Evolutionary conservation across 345 rosid genomes (phyloP), one percentile per base, ranked within the genome.

Genomic region (Aquilaria yunnanensis): DNA sequence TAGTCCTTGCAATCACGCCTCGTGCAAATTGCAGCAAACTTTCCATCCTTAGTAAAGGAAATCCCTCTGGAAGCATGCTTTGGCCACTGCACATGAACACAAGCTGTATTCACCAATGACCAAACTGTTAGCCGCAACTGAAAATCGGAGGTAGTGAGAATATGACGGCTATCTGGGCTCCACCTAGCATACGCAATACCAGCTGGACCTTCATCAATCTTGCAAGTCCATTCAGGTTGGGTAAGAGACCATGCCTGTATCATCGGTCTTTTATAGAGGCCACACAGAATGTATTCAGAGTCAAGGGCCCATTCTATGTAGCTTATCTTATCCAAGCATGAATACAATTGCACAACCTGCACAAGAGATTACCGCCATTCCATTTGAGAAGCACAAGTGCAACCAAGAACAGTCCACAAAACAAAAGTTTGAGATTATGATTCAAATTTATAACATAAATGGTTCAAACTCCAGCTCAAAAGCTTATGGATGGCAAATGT

Each of bases 111-210:
- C 77, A 94, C 54, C 50, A 90, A 75, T 0, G 97, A 90, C 97
- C 99, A 88, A 58, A 90, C 99, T 0, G 97, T 94, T 67, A 94
- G 70, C 31, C 96, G 77, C 66, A 90, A 74, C 70, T 90, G 99
- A 76, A 90, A 94, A 57, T 88, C 99, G 0, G 99, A 90, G 2
- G 96, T 85, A 0, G 99, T 88, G 56, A 90, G 90, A 66, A 94
- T 88, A 74, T 94, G 97, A 45, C 97, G 96, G 66, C 99, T 88
- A 54, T 90, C 99, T 0, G 99, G 97, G 62, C 99, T 94, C 97
- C 99, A 90, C 76, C 99, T 79, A 47, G 97, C 96, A 78, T 90
- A 94, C 29, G 96, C 87, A 64, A 90, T 85, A 64, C 97, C 96
- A 30, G 99, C 96, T 30, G 87, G 93, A 65, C 97, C 99, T 81